Evolutionary conservation across 495 filamentous ascomycete species (phyloP).

Genomic region (Hypomontagnella submonticulosa): DNA sequence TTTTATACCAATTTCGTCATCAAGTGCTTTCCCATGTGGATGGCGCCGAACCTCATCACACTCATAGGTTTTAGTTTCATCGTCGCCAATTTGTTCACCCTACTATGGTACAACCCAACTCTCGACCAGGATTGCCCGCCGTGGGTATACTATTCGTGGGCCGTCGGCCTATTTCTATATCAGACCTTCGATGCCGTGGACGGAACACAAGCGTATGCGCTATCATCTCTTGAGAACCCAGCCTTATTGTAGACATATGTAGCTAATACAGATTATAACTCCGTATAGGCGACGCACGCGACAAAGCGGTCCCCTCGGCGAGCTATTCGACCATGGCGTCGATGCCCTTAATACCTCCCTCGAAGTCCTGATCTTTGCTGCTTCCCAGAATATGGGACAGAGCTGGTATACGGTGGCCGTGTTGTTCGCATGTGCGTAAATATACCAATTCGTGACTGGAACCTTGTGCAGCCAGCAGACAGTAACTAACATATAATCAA

Average conservation of each 20-base stretch:
- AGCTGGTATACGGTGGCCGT: slow-evolving; percentile 87
- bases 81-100: slow-evolving; percentile 87
- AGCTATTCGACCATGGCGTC: slow-evolving; percentile 98
- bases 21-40: slow-evolving; percentile 90
- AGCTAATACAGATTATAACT: slow-evolving; percentile 34
- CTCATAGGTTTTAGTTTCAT: slow-evolving; percentile 92
- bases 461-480: no score
- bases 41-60: slow-evolving; percentile 91
- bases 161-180: slow-evolving; percentile 90
- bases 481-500: slow-evolving; percentile 38
- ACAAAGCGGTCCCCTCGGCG: slow-evolving; percentile 92
- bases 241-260: background rate
- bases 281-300: slow-evolving; percentile 77
- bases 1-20: slow-evolving; percentile 97
- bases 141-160: slow-evolving; percentile 95
- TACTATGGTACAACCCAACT: slow-evolving; percentile 96
- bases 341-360: slow-evolving; percentile 96
- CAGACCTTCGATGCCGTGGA: slow-evolving; percentile 99
- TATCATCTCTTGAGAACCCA: background rate
- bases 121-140: slow-evolving; percentile 91
- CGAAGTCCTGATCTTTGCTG: slow-evolving; percentile 90
- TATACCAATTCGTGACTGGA: background rate
- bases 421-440: slow-evolving; percentile 78
- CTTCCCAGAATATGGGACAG: slow-evolving; percentile 91
- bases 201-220: slow-evolving; percentile 85